Evolutionary conservation across 2,329 filamentous ascomycete genomes (phyloP).

Genomic region (Leptographium procerum): DNA sequence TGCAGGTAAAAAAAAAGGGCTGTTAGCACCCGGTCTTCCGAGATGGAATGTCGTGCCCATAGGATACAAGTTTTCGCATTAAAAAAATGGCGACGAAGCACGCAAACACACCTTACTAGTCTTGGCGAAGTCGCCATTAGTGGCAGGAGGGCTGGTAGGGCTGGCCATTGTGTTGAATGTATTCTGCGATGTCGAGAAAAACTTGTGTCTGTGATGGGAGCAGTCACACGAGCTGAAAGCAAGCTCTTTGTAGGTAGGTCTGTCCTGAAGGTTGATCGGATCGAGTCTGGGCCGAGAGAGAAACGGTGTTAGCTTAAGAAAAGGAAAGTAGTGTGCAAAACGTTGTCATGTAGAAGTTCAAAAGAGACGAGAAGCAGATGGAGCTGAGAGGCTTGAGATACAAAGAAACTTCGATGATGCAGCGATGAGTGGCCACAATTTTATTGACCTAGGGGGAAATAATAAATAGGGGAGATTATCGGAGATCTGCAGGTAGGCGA

Average conservation of each 20-base stretch:
- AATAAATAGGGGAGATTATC: background rate
- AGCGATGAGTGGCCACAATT: background rate
- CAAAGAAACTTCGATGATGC: background rate
- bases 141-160: background rate
- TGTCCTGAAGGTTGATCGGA: background rate
- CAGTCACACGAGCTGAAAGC: background rate
- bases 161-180: background rate
- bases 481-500: background rate
- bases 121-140: background rate
- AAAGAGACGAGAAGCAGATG: background rate
- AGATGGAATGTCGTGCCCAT: background rate
- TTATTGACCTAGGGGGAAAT: background rate
- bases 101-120: conserved; percentile 1
- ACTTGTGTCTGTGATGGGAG: background rate
- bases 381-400: background rate
- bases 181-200: background rate
- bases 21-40: background rate
- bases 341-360: background rate
- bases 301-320: background rate
- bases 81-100: background rate
- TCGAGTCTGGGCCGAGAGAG: background rate
- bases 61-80: background rate
- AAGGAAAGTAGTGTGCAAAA: background rate
- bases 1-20: background rate
- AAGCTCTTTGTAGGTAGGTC: background rate